Base-by-base conservation (phyloP, 2,329 filamentous ascomycete genomes). In the Phyllosticta ampelicida region DNA sequence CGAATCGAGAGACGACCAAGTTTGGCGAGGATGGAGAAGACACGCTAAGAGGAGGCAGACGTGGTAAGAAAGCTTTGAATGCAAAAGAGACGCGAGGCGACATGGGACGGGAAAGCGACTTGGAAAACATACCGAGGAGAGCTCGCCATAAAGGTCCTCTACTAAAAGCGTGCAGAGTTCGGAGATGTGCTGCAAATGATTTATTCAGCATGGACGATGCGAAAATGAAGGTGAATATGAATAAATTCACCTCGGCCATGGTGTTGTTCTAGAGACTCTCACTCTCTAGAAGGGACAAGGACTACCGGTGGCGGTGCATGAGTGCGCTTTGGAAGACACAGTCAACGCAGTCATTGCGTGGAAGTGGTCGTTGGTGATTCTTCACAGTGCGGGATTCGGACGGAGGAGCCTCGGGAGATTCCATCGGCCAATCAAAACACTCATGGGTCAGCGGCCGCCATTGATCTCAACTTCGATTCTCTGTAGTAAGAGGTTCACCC, bases 161-260 rank as follows among this genome's bases (percentile, higher is more conserved):
- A 97, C 86, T 62, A 96, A 81, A 70, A 95, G 84, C 77, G 86
- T 83, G 78, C 90, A 96, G 69, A 97, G 88, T 82, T 96, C 89
- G 68, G 87, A 84, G 65, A 87, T 75, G 74, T 84, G 78, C 89
- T 92, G 88, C 80, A 51, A 20, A 51, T n/a, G 44, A 19, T 19
- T 60, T 55, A 19, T 19, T 60, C 53, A 59, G 58, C 53, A 21
- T 44, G 10, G 16, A 8, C 29, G 21, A n/a, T 48, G 51, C 51
- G 23, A n/a, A 26, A 26, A 18, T n/a, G 16, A 26, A 16, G 16
- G 16, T 21, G 18, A 44, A 53, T 29, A 23, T 9, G n/a, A 6
- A 16, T 44, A n/a, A n/a, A n/a, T n/a, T n/a, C n/a, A 56, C 58
- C 36, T 60, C 54, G 16, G 58, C 50, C 58, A 60, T 60, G 50